These are phyloP conservation scores for Cornus florida DNA, from an alignment of 148 eudicot species.

Conservation along the genomic window DNA sequence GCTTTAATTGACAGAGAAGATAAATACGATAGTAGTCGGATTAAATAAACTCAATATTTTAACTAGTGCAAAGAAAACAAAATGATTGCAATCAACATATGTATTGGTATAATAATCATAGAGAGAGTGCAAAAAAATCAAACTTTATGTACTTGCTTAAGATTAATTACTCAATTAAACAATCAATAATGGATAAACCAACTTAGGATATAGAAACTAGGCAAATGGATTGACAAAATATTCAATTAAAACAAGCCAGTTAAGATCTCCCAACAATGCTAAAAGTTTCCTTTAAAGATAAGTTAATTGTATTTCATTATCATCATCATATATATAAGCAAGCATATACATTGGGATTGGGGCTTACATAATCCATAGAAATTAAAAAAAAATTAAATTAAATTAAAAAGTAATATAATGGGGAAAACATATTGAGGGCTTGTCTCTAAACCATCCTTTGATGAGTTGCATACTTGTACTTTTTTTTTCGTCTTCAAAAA, in stretches of 20 bases:
- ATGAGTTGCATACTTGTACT: not conserved
- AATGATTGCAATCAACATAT: conserved; percentile 16
- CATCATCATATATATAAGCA: not conserved
- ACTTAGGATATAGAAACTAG: conserved; percentile 1
- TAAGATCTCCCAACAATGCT: not conserved
- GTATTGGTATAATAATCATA: not conserved
- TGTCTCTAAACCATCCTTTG: not conserved
- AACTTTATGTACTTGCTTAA: not conserved
- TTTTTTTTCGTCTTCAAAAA: not conserved
- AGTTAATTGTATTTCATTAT: conserved; percentile 3
- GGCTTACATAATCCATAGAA: not conserved
- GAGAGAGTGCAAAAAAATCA: conserved; percentile 7
- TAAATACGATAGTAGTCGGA: conserved; percentile 6
- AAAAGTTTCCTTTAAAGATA: not conserved
- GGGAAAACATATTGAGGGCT: not conserved
- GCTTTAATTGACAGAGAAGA: not conserved
- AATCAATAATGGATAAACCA: not conserved
- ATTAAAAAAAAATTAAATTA: not conserved
- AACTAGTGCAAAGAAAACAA: conserved; percentile 15
- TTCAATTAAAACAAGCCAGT: not conserved
- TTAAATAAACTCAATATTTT: conserved; percentile 6
- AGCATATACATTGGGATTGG: not conserved
- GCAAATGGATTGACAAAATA: not conserved
- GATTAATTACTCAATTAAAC: not conserved
- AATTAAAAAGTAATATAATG: not conserved